These are phyloP conservation scores for Diplodia seriata DNA, from an alignment of 2,329 filamentous ascomycete genomes.

Conservation along the genomic window DNA sequence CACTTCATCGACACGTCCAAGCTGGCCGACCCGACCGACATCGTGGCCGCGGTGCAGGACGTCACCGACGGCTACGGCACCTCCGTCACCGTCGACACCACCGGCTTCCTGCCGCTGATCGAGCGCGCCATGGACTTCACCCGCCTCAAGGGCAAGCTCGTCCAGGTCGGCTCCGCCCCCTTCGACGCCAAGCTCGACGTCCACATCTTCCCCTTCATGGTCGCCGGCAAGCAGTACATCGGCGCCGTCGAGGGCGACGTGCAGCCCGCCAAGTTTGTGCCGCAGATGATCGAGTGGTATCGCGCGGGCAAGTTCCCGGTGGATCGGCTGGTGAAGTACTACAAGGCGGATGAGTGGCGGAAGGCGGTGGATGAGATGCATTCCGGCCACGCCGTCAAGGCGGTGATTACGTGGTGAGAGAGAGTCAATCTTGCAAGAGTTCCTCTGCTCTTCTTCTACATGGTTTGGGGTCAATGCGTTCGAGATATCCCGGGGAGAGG, in stretches of 20 bases:
- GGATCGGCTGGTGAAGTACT: conserved; percentile 55
- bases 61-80: conserved; percentile 46
- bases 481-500: conserved; percentile 59
- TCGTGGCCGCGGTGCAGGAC: conserved; percentile 46
- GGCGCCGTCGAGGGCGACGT: conserved; percentile 56
- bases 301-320: conserved; percentile 56
- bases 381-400: conserved; percentile 50
- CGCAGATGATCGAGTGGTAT: conserved; percentile 59
- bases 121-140: conserved; percentile 52
- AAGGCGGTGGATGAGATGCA: conserved; percentile 54
- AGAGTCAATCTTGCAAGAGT: neutral
- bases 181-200: conserved; percentile 52
- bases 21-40: conserved; percentile 8
- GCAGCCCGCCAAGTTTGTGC: conserved; percentile 51
- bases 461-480: conserved; percentile 64
- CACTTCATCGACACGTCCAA: conserved; percentile 48
- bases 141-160: conserved; percentile 55
- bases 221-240: conserved; percentile 56
- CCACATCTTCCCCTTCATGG: conserved; percentile 56
- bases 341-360: conserved; percentile 52
- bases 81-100: conserved; percentile 58
- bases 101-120: conserved; percentile 52
- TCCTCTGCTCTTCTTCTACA: neutral
- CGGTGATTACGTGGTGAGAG: conserved; percentile 49
- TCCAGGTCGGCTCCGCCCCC: conserved; percentile 56